Evolutionary conservation across 2,329 filamentous ascomycete species (phyloP), one percentile per base, ranked within the genome.

Genomic region (Aureobasidium sp.): DNA sequence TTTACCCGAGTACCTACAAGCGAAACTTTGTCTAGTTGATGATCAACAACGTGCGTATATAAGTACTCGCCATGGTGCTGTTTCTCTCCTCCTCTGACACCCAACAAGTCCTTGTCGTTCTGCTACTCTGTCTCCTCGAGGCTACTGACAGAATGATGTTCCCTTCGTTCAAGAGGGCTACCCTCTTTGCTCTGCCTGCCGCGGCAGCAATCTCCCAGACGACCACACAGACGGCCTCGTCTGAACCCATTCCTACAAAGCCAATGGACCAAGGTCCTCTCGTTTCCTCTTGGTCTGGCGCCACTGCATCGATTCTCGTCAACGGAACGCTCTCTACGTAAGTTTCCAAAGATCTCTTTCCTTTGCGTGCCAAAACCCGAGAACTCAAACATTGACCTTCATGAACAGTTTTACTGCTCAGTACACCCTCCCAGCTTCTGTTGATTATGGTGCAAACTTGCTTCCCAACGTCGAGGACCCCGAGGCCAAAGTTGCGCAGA

Each of bases 381-480:
- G 13, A 10, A 37, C 27, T 21, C 48, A 44, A 37, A 53, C 47
- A 32, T 63, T 67, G 4, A 70, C 66, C 34, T 5, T 30, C 9
- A 1, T 2, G 5, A 45, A 7, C 7, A 70, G 67, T 0, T 72
- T 68, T 61, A 67, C 67, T 5, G 65, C 69, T 7, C 65, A 68
- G 3, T 72, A 68, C 63, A 74, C 72, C 3, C 67, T 71, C 9
- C 71, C 72, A 10, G 72, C 72, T 11, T 53, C 67, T 11, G 67
- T 68, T 14, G 71, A 74, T 50, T 62, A 67, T 51, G 72, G 72
- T 3, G 67, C 68, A 8, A 71, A 73, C 76, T 71, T 80, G 44
- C 70, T 88, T 41, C 82, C 87, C 36, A 90, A 88, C 68, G 80
- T 89, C 66, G 67, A 81, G 37, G 86, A 90, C 66, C 83, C 86